Percentiles rank a stretch among this genome's conserved stretches.
These are phyloP conservation scores for Pseudocercospora fijiensis DNA, from an alignment of 2,329 filamentous ascomycete species.

Conservation along the genomic window DNA sequence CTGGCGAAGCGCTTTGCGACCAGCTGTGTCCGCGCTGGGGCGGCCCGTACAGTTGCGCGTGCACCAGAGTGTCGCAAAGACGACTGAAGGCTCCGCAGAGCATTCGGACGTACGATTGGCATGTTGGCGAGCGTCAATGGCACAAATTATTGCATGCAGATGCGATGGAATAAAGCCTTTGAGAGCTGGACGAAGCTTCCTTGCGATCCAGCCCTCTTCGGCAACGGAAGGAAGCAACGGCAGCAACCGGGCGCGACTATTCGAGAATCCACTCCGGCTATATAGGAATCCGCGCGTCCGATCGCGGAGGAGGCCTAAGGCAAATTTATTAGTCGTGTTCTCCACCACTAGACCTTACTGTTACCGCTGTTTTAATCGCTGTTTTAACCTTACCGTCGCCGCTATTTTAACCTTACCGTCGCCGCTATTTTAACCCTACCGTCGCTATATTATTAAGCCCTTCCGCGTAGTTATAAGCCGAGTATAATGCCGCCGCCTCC, in stretches of 20 bases:
- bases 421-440: too few relatives aligned
- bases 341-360: too few relatives aligned
- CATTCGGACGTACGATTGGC: conserved; percentile 28
- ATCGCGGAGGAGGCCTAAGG: too few relatives aligned
- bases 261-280: too few relatives aligned
- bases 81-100: conserved; percentile 29
- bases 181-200: neutral
- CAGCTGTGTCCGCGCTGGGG: conserved; percentile 28
- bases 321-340: too few relatives aligned
- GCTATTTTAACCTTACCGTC: too few relatives aligned
- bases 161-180: conserved; percentile 2
- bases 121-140: conserved; percentile 23
- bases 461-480: too few relatives aligned
- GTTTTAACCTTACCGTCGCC: too few relatives aligned
- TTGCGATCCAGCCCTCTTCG: neutral
- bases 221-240: neutral
- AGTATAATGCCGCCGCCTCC: too few relatives aligned
- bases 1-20: conserved; percentile 32
- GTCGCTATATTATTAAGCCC: too few relatives aligned
- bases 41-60: conserved; percentile 22
- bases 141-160: neutral
- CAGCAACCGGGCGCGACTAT: neutral
- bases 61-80: conserved; percentile 23
- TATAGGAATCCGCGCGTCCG: too few relatives aligned
- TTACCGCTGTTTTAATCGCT: too few relatives aligned